Percentiles rank a stretch among this genome's conserved stretches.
These are phyloP conservation scores for Colletotrichum siamense DNA, from an alignment of 2,329 filamentous ascomycete genomes.

Conservation along the genomic window DNA sequence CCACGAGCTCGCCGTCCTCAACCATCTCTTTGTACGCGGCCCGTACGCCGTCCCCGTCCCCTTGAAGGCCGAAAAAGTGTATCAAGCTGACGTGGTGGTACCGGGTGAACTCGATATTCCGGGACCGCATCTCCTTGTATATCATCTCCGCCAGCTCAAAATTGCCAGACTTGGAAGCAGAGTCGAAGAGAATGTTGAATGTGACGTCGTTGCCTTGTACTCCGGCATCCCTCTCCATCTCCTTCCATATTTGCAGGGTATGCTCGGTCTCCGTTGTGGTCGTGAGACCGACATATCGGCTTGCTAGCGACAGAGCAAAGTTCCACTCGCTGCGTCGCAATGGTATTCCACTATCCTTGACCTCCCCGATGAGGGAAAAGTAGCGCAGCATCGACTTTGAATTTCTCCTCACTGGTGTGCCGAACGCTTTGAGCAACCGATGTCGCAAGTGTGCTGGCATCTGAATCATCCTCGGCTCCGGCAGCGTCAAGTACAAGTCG, in stretches of 20 bases:
- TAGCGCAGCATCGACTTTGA: constrained; percentile 77
- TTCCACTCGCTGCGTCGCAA: constrained; percentile 80
- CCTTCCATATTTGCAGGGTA: constrained; percentile 80
- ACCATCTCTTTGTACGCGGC: constrained; percentile 84
- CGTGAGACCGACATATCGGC: constrained; percentile 68
- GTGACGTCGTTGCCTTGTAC: constrained; percentile 76
- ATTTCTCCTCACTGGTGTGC: constrained; percentile 63
- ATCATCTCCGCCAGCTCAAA: constrained; percentile 85
- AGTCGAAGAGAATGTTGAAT: constrained; percentile 91
- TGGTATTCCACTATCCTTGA: constrained; percentile 74
- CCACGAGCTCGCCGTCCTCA: constrained; percentile 84
- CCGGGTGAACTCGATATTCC: constrained; percentile 74
- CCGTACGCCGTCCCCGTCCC: constrained; percentile 76
- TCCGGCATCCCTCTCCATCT: constrained; percentile 81
- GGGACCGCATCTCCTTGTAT: constrained; percentile 77
- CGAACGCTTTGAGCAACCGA: constrained; percentile 71
- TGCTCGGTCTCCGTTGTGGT: constrained; percentile 67
- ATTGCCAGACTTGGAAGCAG: constrained; percentile 85
- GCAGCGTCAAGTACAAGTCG: constrained; percentile 53
- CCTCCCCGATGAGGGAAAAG: constrained; percentile 82
- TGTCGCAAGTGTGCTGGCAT: constrained; percentile 61
- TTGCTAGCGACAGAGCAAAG: constrained; percentile 79
- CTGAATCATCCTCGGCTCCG: constrained; percentile 57
- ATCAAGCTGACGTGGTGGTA: constrained; percentile 85
- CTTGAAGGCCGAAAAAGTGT: constrained; percentile 79